These are phyloP conservation scores for Acidiella bohemica DNA, from an alignment of 495 filamentous ascomycete species.

Conservation along the genomic window DNA sequence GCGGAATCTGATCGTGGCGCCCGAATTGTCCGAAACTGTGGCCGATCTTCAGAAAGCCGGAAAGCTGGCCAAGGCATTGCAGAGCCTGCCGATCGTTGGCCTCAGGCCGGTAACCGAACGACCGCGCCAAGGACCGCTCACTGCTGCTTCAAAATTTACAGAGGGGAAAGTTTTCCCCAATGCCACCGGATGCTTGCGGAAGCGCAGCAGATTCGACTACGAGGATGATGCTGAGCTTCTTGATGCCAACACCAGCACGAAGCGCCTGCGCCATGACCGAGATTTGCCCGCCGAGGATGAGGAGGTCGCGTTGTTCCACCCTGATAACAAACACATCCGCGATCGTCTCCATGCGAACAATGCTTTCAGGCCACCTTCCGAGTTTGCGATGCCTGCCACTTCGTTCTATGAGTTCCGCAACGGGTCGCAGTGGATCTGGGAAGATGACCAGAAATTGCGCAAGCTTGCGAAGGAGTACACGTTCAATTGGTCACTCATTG, in stretches of 20 bases:
- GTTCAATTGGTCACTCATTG: slow-evolving; percentile 94
- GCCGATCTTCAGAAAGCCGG: slow-evolving; percentile 24
- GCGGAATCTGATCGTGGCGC: slow-evolving; percentile 33
- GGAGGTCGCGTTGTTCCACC: slow-evolving; percentile 73
- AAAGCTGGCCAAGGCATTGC: slow-evolving; percentile 50
- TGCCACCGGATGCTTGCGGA: slow-evolving; percentile 52
- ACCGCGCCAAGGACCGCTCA: slow-evolving; percentile 51
- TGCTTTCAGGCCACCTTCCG: slow-evolving; percentile 82
- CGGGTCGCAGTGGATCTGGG: slow-evolving; percentile 78
- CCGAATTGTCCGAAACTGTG: slow-evolving; percentile 63
- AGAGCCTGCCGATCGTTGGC: slow-evolving; percentile 30
- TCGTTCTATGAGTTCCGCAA: slow-evolving; percentile 74
- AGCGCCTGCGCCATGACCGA: slow-evolving; percentile 25
- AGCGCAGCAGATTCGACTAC: slow-evolving; percentile 69
- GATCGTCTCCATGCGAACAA: slow-evolving; percentile 87
- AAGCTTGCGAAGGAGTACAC: slow-evolving; percentile 77
- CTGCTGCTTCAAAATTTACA: slow-evolving; percentile 64
- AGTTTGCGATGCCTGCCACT: slow-evolving; percentile 74
- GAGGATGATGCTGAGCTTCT: slow-evolving; percentile 40
- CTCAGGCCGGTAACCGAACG: slow-evolving; percentile 18
- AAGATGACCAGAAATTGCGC: slow-evolving; percentile 82
- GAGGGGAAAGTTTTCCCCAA: slow-evolving; percentile 63
- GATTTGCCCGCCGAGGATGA: slow-evolving; percentile 54
- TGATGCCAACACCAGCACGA: slow-evolving; percentile 22
- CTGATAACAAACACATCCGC: slow-evolving; percentile 77